Base-by-base conservation (phyloP, 768 basidiomycete species). In the Trametes gibbosa region DNA sequence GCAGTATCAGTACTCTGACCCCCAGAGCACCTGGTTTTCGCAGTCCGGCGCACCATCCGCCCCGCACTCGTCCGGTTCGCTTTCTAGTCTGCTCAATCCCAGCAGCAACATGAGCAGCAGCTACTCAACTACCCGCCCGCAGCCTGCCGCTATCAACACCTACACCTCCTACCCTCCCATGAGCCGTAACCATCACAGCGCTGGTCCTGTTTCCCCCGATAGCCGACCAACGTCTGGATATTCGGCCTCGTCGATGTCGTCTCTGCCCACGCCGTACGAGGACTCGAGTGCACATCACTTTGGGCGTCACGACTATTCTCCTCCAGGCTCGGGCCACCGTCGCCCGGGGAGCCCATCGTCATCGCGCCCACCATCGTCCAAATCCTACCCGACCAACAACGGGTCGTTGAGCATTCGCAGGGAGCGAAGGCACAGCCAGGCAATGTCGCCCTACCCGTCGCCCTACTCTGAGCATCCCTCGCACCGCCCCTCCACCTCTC, bases 221-320 rank as follows among this genome's bases (percentile, higher is more conserved):
- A 90, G 89, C 72, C 85, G 91, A 50, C 91, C 91, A 1, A 87
- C 86, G 1, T 92, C 91, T 0, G 89, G 91, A 17, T 93, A 93
- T 72, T 92, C 91, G 39, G 89, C 91, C 56, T 86, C 89, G 2
- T 90, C 89, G 13, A 89, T 91, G 63, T 88, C 87, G 1, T 90
- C 88, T 19, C 69, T 90, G 63, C 68, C 66, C 58, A 71, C 64
- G 61, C 80, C 85, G 0, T 89, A 90, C 71, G 86, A 86, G 53
- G 86, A 89, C 42, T 77, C 73, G 27, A 71, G 72, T 7, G 72
- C 50, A 68, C 76, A 68, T 63, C 66, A 82, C 56, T 80, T 82
- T 56, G 61, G 62, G 35, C 50, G 64, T 12, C 64, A 70, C 49
- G 69, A 90, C 67, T 87, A 88, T 69, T 85, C 87, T 51, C 85